Conservation (phyloP, 192 early-diverging fungal species). For the Entophlyctis helioformis region DNA sequence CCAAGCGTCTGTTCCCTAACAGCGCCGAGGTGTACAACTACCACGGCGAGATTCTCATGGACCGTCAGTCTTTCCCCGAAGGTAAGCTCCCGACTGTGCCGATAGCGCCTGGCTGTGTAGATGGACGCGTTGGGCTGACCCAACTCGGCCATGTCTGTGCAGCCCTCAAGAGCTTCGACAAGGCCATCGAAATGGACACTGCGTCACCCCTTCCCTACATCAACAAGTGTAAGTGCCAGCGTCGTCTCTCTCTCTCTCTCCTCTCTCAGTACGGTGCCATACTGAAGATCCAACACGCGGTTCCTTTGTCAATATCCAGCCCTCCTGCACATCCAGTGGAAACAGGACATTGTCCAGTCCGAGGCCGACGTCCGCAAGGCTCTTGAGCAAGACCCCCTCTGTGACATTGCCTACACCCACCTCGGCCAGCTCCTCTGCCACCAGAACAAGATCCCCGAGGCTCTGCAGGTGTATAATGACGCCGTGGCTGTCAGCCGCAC, state of each 20-base stretch:
- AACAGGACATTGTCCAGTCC: slow-evolving; percentile 58
- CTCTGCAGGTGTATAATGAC: slow-evolving; percentile 70
- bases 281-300: no score
- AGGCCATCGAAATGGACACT: slow-evolving; percentile 70
- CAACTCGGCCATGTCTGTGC: no score
- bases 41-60: slow-evolving; percentile 87
- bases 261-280: background rate
- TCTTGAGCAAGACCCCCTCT: slow-evolving; percentile 83
- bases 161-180: slow-evolving; percentile 76
- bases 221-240: slow-evolving; percentile 69
- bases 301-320: slow-evolving; percentile 30
- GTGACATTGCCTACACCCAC: slow-evolving; percentile 89
- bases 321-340: slow-evolving; percentile 57
- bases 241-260: background rate
- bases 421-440: slow-evolving; percentile 46
- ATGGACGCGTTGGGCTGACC: no score
- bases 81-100: no score
- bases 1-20: slow-evolving; percentile 61
- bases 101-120: no score
- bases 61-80: slow-evolving; percentile 71
- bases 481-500: slow-evolving; percentile 75
- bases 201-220: slow-evolving; percentile 92
- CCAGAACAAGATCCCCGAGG: slow-evolving; percentile 70
- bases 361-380: slow-evolving; percentile 68
- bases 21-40: slow-evolving; percentile 92